phyloP scores from a whole-genome alignment of 2,329 filamentous ascomycete genomes.

The Juglanconis oblonga region DNA sequence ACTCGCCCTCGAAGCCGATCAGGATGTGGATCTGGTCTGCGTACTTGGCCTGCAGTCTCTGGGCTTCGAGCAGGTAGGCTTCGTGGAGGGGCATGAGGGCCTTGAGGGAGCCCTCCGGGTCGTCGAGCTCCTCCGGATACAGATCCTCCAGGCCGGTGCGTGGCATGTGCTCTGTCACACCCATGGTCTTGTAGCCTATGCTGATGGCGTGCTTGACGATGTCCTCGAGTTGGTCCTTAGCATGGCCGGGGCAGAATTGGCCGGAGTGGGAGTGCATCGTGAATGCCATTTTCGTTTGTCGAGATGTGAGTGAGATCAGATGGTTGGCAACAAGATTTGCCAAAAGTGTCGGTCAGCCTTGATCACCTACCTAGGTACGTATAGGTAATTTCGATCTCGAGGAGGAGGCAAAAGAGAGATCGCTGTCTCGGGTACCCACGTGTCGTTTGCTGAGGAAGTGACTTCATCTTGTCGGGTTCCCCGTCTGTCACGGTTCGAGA shows the following conservation, averaged over 20 bases:
- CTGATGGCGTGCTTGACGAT: conserved; percentile 76
- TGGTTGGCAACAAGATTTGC: not conserved
- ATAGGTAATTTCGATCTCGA: too few species aligned
- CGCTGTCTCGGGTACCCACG: not conserved
- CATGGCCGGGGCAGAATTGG: conserved; percentile 92
- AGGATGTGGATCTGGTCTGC: conserved; percentile 69
- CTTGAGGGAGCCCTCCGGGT: conserved; percentile 46
- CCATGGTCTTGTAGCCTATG: conserved; percentile 77
- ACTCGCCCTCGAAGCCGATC: conserved; percentile 91
- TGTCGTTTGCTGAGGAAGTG: not conserved
- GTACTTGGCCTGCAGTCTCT: conserved; percentile 69
- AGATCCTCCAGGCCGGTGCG: conserved; percentile 70
- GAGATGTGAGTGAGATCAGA: not conserved
- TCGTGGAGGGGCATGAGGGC: conserved; percentile 56
- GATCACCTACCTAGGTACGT: not conserved
- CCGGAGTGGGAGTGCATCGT: conserved; percentile 98
- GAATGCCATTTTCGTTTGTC: conserved; percentile 70
- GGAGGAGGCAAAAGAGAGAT: not conserved
- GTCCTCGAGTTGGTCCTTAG: conserved; percentile 78
- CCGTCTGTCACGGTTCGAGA: not conserved
- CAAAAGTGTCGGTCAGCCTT: not conserved
- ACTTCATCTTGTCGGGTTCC: not conserved
- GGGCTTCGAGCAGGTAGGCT: conserved; percentile 73
- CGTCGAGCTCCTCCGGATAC: conserved; percentile 80
- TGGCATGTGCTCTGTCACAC: conserved; percentile 93